A percentile compares a stretch with the other conserved stretches of the same genome.
These are phyloP conservation scores for Beauveria caledonica DNA, from an alignment of 2,329 filamentous ascomycete species.

Conservation along the genomic window DNA sequence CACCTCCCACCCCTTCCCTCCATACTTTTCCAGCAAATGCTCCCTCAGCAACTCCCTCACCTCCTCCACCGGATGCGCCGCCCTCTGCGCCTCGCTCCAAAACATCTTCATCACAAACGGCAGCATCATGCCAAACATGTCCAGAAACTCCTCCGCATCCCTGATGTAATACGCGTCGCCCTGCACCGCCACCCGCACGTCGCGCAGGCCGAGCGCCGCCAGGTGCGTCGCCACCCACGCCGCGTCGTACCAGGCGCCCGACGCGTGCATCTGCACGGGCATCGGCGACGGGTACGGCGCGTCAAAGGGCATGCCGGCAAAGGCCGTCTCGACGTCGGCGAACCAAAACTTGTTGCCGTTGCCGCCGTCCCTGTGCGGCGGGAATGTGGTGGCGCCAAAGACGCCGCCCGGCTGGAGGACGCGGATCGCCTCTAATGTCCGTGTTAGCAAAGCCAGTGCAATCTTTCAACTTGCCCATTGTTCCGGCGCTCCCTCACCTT, in stretches of 20 bases:
- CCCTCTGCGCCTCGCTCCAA: constrained; percentile 32
- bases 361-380: constrained; percentile 25
- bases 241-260: constrained; percentile 31
- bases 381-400: constrained; percentile 30
- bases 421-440: constrained; percentile 26
- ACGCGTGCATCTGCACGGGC: constrained; percentile 31
- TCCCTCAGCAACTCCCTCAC: constrained; percentile 26
- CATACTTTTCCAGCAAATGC: constrained; percentile 33
- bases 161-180: constrained; percentile 23
- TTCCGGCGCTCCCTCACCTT: constrained; percentile 16
- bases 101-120: constrained; percentile 27
- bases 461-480: too few species aligned
- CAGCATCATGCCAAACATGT: constrained; percentile 30
- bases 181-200: constrained; percentile 28
- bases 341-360: constrained; percentile 26
- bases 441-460: background rate
- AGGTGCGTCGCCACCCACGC: constrained; percentile 31
- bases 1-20: constrained; percentile 26
- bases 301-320: constrained; percentile 32
- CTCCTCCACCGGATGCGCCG: constrained; percentile 31
- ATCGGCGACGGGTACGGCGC: constrained; percentile 27
- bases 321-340: constrained; percentile 29
- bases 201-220: constrained; percentile 25
- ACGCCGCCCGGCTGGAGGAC: constrained; percentile 31
- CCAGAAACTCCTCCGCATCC: constrained; percentile 28